Evolutionary conservation across 139 green algal species (phyloP).

Genomic region (Chlorella vulgaris): DNA sequence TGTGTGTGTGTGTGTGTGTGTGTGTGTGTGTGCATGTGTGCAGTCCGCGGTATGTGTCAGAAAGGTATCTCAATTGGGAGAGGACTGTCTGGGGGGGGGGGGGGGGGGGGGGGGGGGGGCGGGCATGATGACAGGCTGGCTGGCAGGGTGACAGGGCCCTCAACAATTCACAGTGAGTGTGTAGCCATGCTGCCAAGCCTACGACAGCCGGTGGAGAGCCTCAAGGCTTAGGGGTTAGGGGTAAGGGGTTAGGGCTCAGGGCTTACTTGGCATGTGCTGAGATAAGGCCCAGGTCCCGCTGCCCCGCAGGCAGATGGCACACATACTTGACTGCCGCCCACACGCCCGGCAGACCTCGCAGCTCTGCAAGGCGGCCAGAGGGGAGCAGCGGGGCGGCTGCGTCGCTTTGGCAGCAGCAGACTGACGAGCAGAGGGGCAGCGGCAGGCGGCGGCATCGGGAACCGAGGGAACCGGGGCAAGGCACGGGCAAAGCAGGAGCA

Average conservation of each 20-base stretch:
- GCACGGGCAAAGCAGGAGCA: too few species aligned
- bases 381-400: neutral
- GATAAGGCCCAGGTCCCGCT: conserved; percentile 43
- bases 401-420: neutral
- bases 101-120: neutral
- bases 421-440: too few species aligned
- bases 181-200: too few species aligned
- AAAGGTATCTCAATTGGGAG: neutral
- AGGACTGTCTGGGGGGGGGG: neutral
- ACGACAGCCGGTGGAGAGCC: too few species aligned
- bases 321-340: conserved; percentile 86
- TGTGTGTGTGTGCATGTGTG: neutral
- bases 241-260: neutral
- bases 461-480: too few species aligned
- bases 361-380: conserved; percentile 35
- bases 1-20: neutral
- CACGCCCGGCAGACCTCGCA: conserved; percentile 80
- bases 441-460: neutral
- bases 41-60: neutral
- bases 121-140: too few species aligned
- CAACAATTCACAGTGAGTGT: too few species aligned
- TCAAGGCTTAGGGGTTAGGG: neutral
- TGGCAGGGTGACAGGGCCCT: too few species aligned
- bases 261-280: conserved; percentile 54
- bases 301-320: conserved; percentile 38